phyloP scores from a whole-genome alignment of 2,329 filamentous ascomycete genomes.

The Dactylellina sp. region DNA sequence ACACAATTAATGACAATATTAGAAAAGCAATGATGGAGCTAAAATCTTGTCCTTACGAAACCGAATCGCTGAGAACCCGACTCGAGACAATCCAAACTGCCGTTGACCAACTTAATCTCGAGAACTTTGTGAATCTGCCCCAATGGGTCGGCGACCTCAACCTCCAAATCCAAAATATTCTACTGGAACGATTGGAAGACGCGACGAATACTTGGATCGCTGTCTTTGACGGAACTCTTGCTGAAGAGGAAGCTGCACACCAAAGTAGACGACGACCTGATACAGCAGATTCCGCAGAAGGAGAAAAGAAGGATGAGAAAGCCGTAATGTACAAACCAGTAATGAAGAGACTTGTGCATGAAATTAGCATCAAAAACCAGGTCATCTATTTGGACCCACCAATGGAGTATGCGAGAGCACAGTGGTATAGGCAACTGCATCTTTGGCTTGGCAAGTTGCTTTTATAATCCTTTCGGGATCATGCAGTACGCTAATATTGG shows the following conservation, averaged over 20 bases:
- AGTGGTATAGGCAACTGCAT: conserved; percentile 92
- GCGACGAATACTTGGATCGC: conserved; percentile 89
- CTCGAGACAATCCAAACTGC: conserved; percentile 88
- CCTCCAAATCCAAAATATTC: conserved; percentile 80
- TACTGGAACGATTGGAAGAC: conserved; percentile 83
- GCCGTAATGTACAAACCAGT: conserved; percentile 70
- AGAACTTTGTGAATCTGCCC: conserved; percentile 92
- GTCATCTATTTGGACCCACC: conserved; percentile 96
- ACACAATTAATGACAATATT: conserved; percentile 80
- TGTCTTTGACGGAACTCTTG: conserved; percentile 75
- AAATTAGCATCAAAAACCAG: conserved; percentile 97
- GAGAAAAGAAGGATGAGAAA: conserved; percentile 61
- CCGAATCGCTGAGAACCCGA: conserved; percentile 80
- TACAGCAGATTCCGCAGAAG: conserved; percentile 39
- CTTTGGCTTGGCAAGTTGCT: conserved; percentile 78
- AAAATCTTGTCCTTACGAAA: conserved; percentile 83
- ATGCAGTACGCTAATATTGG: conserved; percentile 7
- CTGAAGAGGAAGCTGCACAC: conserved; percentile 60
- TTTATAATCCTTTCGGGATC: background rate
- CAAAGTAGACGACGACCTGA: conserved; percentile 48
- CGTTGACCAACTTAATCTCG: conserved; percentile 94
- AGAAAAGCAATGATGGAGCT: conserved; percentile 87
- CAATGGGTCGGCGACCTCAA: conserved; percentile 93
- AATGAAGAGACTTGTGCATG: conserved; percentile 81
- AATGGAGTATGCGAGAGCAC: conserved; percentile 87